phyloP scores from a whole-genome alignment of 1,284 basidiomycete species.

The Ustanciosporium gigantosporum region DNA sequence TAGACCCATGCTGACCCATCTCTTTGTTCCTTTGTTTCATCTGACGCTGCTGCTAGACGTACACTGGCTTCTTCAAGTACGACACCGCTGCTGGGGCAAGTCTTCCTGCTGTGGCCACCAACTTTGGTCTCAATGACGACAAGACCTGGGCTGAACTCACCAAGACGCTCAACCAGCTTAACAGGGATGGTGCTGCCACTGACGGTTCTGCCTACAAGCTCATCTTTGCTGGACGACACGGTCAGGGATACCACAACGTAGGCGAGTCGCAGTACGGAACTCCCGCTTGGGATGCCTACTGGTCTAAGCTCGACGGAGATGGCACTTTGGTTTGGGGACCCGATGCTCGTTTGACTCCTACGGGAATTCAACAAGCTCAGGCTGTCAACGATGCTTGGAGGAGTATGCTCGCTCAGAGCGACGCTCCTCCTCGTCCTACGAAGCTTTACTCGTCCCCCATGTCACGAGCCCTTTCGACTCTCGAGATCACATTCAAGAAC shows the following conservation, averaged over 20 bases:
- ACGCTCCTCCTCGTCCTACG: conserved; percentile 24
- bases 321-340: conserved; percentile 39
- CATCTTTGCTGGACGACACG: conserved; percentile 35
- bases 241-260: conserved; percentile 44
- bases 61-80: conserved; percentile 37
- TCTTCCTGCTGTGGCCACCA: conserved; percentile 32
- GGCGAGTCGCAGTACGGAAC: conserved; percentile 39
- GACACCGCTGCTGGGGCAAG: conserved; percentile 14
- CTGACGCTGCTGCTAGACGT: too few relatives aligned
- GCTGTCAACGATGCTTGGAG: conserved; percentile 31
- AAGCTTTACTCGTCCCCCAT: conserved; percentile 27
- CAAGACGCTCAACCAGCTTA: conserved; percentile 17
- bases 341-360: conserved; percentile 26
- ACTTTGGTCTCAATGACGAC: conserved; percentile 37
- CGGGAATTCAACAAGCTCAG: conserved; percentile 41
- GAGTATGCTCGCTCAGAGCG: conserved; percentile 10
- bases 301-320: conserved; percentile 26
- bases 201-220: conserved; percentile 39
- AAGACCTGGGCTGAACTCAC: conserved; percentile 25
- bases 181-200: conserved; percentile 5
- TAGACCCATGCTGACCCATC: too few relatives aligned
- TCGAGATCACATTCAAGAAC: conserved; percentile 31
- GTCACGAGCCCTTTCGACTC: conserved; percentile 21
- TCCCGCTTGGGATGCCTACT: conserved; percentile 28
- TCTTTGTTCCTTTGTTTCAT: too few relatives aligned